Percentiles rank a stretch among this genome's conserved stretches.
phyloP scores from a whole-genome alignment of 805 yeast genomes.

The Crinitomyces ghanaensis region DNA sequence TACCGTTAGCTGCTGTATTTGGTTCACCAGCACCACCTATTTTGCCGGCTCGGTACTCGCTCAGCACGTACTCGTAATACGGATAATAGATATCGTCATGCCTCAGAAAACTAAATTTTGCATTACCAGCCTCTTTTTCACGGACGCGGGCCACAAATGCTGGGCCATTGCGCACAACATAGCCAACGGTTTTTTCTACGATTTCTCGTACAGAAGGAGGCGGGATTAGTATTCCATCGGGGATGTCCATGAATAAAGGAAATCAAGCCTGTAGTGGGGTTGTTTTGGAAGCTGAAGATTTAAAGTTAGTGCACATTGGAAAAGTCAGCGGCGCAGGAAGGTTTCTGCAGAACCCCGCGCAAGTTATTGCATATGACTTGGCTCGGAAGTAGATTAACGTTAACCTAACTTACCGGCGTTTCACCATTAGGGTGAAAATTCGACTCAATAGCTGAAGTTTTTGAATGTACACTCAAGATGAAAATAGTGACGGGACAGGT shows the following conservation, averaged over 20 bases:
- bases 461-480: too few relatives aligned
- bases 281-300: too few relatives aligned
- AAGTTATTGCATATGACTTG: too few relatives aligned
- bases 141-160: conserved; percentile 51
- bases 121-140: conserved; percentile 33
- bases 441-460: too few relatives aligned
- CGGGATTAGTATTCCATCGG: conserved; percentile 35
- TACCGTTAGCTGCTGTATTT: conserved; percentile 1
- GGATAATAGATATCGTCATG: conserved; percentile 42
- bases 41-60: conserved; percentile 23
- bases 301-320: too few relatives aligned
- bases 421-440: too few relatives aligned
- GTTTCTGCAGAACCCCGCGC: too few relatives aligned
- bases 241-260: conserved; percentile 16
- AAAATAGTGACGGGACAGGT: too few relatives aligned
- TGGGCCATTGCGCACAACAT: conserved; percentile 56
- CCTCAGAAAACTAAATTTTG: conserved; percentile 54
- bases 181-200: conserved; percentile 62
- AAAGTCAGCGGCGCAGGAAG: too few relatives aligned
- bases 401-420: too few relatives aligned
- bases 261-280: too few relatives aligned
- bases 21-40: conserved; percentile 3
- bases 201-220: conserved; percentile 43
- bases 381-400: too few relatives aligned
- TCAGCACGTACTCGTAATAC: conserved; percentile 43